Percentiles rank a stretch among this genome's conserved stretches.
These are phyloP conservation scores for Aaosphaeria pasadenensis DNA, from an alignment of 2,329 filamentous ascomycete species.

Conservation along the genomic window DNA sequence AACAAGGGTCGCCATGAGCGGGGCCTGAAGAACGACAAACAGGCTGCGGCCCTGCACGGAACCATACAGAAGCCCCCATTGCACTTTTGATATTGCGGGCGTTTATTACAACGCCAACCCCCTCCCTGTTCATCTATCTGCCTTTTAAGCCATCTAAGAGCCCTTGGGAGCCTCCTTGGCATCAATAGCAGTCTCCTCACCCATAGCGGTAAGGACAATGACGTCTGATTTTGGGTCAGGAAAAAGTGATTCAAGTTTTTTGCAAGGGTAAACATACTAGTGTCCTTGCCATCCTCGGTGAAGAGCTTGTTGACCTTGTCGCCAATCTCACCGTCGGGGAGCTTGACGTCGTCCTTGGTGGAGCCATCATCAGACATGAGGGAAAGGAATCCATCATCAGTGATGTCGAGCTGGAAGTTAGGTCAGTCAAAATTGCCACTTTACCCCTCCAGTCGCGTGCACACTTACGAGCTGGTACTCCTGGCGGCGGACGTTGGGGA, in stretches of 20 bases:
- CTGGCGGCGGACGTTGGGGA: slow-evolving; percentile 85
- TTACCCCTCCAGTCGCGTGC: background rate
- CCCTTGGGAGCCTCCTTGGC: slow-evolving; percentile 80
- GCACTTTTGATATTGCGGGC: slow-evolving; percentile 4
- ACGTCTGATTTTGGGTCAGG: slow-evolving; percentile 61
- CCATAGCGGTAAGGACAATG: slow-evolving; percentile 92
- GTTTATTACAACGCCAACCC: background rate
- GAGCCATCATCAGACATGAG: slow-evolving; percentile 85
- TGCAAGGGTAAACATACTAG: slow-evolving; percentile 65
- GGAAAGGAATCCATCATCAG: slow-evolving; percentile 90
- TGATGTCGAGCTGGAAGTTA: slow-evolving; percentile 73
- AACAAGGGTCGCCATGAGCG: slow-evolving; percentile 30
- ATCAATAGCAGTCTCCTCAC: slow-evolving; percentile 88
- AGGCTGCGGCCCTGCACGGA: slow-evolving; percentile 21
- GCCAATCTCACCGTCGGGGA: slow-evolving; percentile 86
- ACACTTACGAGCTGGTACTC: slow-evolving; percentile 90
- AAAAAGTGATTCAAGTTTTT: background rate
- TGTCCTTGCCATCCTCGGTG: slow-evolving; percentile 81
- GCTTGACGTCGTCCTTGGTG: slow-evolving; percentile 92
- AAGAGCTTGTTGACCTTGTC: slow-evolving; percentile 83
- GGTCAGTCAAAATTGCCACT: slow-evolving; percentile 7
- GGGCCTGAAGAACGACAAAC: slow-evolving; percentile 23
- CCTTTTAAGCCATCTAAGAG: slow-evolving; percentile 24
- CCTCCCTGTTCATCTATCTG: slow-evolving; percentile 7
- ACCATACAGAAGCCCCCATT: slow-evolving; percentile 18